phyloP scores from a whole-genome alignment of 306 rosid species.

The Lotus japonicus region DNA sequence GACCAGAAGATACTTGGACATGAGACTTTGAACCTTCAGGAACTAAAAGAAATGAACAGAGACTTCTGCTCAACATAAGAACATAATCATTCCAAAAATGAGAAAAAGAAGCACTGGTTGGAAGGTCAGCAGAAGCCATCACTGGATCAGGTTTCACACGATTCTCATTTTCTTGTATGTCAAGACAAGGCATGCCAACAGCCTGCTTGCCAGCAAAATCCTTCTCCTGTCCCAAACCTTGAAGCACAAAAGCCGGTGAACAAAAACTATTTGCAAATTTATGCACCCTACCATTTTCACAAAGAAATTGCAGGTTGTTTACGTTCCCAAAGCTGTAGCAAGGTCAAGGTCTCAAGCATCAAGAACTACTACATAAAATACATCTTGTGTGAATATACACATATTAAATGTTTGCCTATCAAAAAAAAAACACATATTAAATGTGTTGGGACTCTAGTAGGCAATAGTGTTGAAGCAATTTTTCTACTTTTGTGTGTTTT shows the following conservation, averaged over 20 bases:
- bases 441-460: slow-evolving; percentile 14
- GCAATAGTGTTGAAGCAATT: slow-evolving; percentile 1
- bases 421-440: slow-evolving; percentile 3
- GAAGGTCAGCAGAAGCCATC: slow-evolving; percentile 34
- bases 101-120: slow-evolving; percentile 39
- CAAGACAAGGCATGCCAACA: slow-evolving; percentile 31
- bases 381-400: neutral
- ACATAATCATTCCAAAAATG: slow-evolving; percentile 70
- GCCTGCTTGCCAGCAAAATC: slow-evolving; percentile 33
- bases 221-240: slow-evolving; percentile 57
- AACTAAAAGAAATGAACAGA: slow-evolving; percentile 81
- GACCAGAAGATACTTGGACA: slow-evolving; percentile 52
- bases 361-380: neutral
- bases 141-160: slow-evolving; percentile 23
- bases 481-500: neutral
- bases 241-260: slow-evolving; percentile 83
- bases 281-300: slow-evolving; percentile 90
- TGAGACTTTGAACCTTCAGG: slow-evolving; percentile 50
- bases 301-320: slow-evolving; percentile 80
- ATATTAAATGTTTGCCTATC: slow-evolving; percentile 15
- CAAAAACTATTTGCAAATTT: slow-evolving; percentile 96
- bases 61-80: slow-evolving; percentile 57
- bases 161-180: slow-evolving; percentile 34
- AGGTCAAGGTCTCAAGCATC: slow-evolving; percentile 75
- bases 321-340: slow-evolving; percentile 65